Conservation (phyloP, 1,139 yeast species). For the Geotrichum candidum region DNA sequence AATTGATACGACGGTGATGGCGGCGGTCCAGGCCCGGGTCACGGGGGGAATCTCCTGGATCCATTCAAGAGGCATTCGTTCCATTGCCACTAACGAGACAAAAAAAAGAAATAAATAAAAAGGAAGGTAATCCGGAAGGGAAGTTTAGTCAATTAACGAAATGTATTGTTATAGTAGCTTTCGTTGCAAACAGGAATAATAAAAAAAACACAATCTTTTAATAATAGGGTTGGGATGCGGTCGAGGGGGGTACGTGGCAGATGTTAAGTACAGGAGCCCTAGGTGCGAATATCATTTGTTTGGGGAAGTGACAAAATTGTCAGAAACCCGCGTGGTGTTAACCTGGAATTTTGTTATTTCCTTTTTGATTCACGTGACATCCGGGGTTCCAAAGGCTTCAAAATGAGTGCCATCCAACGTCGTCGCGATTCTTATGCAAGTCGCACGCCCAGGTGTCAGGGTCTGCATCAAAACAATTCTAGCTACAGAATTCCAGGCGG, state of each 20-base stretch:
- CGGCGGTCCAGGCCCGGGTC: slow-evolving; percentile 30
- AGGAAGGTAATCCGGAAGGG: not conserved
- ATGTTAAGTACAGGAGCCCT: too few relatives aligned
- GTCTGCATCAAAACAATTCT: slow-evolving; percentile 41
- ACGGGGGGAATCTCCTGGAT: slow-evolving; percentile 32
- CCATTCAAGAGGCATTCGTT: slow-evolving; percentile 30
- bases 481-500: slow-evolving; percentile 40
- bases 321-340: too few relatives aligned
- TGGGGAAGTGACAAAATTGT: too few relatives aligned
- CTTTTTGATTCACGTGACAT: too few relatives aligned
- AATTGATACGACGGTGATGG: slow-evolving; percentile 31
- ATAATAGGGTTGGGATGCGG: not conserved
- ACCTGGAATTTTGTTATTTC: too few relatives aligned
- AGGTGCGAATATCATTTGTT: too few relatives aligned
- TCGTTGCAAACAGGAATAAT: not conserved
- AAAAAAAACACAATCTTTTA: not conserved
- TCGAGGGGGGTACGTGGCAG: not conserved
- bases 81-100: slow-evolving; percentile 21
- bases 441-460: slow-evolving; percentile 50
- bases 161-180: not conserved
- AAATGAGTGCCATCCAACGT: slow-evolving; percentile 54
- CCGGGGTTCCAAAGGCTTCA: slow-evolving; percentile 59
- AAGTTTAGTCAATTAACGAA: not conserved
- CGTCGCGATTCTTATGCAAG: slow-evolving; percentile 25
- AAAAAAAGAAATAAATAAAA: not conserved